Evolutionary conservation across 2,329 filamentous ascomycete species (phyloP).

Genomic region (Trichoderma koningii): DNA sequence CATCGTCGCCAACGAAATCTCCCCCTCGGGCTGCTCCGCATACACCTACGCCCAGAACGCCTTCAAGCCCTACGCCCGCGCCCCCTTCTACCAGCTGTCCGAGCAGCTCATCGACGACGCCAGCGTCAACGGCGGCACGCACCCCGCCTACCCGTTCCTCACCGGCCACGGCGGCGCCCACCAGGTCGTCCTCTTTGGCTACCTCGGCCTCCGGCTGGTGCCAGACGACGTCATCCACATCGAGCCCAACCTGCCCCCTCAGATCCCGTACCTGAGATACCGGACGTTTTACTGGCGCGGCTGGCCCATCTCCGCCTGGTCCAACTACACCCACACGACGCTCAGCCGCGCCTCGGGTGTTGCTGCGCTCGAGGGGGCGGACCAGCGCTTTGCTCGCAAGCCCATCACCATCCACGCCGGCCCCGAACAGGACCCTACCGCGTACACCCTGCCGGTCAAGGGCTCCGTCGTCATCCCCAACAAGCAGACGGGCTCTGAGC

Average conservation of each 20-base stretch:
- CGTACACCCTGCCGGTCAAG: constrained; percentile 50
- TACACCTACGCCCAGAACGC: constrained; percentile 68
- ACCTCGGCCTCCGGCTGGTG: constrained; percentile 63
- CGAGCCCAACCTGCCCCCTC: constrained; percentile 62
- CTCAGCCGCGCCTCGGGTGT: constrained; percentile 39
- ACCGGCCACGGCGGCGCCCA: constrained; percentile 72
- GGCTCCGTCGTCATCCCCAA: constrained; percentile 59
- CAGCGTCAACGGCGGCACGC: constrained; percentile 53
- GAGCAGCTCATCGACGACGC: constrained; percentile 67
- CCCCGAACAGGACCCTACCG: constrained; percentile 40
- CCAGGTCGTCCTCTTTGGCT: constrained; percentile 67
- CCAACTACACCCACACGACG: constrained; percentile 35
- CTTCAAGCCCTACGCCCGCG: constrained; percentile 63
- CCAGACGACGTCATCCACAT: constrained; percentile 60
- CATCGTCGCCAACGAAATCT: constrained; percentile 66
- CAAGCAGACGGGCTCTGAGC: constrained; percentile 55
- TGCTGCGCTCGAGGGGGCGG: constrained; percentile 52
- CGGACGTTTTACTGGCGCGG: constrained; percentile 38
- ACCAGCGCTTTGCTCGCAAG: constrained; percentile 53
- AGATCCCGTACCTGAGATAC: constrained; percentile 53
- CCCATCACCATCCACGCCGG: constrained; percentile 63
- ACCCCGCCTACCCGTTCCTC: constrained; percentile 68
- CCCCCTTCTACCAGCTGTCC: constrained; percentile 70
- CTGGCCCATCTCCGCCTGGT: constrained; percentile 31
- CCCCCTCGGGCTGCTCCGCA: constrained; percentile 65